Conservation (phyloP, 106 monocot species). For the Posidonia australis region DNA sequence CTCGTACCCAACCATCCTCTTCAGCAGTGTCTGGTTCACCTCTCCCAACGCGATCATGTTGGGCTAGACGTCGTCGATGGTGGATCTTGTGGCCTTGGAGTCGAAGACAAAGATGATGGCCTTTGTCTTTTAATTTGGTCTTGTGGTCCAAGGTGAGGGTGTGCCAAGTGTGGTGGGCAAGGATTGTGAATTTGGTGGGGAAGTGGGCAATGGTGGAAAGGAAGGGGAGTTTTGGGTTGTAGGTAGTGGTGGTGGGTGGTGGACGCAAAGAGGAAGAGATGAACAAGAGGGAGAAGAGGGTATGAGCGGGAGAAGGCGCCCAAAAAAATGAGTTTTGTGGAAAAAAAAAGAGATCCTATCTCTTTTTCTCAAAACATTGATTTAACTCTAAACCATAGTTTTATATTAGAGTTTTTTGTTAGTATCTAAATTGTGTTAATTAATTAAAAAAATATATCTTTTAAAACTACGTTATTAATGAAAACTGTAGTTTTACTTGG, state of each 20-base stretch:
- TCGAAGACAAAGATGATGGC: slow-evolving; percentile 81
- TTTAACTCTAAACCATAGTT: too few species aligned
- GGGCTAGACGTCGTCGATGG: slow-evolving; percentile 52
- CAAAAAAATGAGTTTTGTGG: too few species aligned
- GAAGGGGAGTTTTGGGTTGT: slow-evolving; percentile 52
- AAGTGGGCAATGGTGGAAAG: slow-evolving; percentile 44
- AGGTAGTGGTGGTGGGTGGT: slow-evolving; percentile 36
- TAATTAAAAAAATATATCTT: too few species aligned
- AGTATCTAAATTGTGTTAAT: too few species aligned
- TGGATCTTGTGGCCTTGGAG: slow-evolving; percentile 48
- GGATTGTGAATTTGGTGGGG: slow-evolving; percentile 23
- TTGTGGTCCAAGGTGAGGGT: slow-evolving; percentile 85
- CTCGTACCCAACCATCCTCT: slow-evolving; percentile 55
- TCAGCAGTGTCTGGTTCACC: slow-evolving; percentile 11
- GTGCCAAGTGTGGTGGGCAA: slow-evolving; percentile 81
- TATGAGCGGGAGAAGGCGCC: too few species aligned
- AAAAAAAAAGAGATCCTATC: too few species aligned
- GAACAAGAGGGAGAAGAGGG: too few species aligned
- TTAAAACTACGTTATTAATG: too few species aligned
- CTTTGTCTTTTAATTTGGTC: slow-evolving; percentile 88
- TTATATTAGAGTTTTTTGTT: too few species aligned
- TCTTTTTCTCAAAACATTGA: too few species aligned
- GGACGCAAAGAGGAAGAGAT: too few species aligned
- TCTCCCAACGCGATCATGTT: slow-evolving; percentile 8
- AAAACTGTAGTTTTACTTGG: too few species aligned